phyloP scores from a whole-genome alignment of 257 asterid species.

The Perilla frutescens region DNA sequence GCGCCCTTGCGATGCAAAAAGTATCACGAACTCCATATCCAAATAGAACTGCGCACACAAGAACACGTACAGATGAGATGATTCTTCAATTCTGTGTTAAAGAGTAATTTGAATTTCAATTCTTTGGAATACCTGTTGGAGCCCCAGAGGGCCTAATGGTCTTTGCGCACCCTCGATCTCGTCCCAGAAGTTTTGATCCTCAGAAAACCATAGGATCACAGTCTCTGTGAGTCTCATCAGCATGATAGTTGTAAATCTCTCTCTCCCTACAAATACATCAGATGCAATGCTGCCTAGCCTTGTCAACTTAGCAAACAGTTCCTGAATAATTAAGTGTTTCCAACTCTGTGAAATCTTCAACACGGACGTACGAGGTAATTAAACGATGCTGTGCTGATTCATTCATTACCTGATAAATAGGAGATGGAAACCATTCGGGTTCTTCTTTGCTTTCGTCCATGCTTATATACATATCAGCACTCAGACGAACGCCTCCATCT shows the following conservation, averaged over 20 bases:
- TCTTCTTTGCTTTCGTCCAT: slow-evolving; percentile 65
- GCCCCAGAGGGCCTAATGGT: slow-evolving; percentile 83
- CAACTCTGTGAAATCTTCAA: background rate
- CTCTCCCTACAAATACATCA: slow-evolving; percentile 83
- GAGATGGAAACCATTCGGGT: slow-evolving; percentile 96
- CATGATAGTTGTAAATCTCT: slow-evolving; percentile 83
- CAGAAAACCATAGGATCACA: slow-evolving; percentile 91
- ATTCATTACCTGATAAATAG: slow-evolving; percentile 70
- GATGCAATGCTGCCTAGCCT: slow-evolving; percentile 67
- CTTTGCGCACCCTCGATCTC: slow-evolving; percentile 75
- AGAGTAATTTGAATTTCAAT: background rate
- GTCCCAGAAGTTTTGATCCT: slow-evolving; percentile 93
- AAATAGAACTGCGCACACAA: slow-evolving; percentile 73
- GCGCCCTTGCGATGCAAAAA: slow-evolving; percentile 90
- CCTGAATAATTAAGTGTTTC: slow-evolving; percentile 45
- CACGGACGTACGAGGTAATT: background rate
- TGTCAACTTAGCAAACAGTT: slow-evolving; percentile 70
- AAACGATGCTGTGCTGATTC: too few relatives aligned
- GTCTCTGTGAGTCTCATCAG: slow-evolving; percentile 93
- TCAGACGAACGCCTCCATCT: slow-evolving; percentile 78
- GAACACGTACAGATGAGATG: background rate
- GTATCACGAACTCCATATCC: slow-evolving; percentile 98
- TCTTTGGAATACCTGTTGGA: slow-evolving; percentile 71
- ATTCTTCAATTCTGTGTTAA: background rate
- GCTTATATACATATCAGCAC: slow-evolving; percentile 76